phyloP scores from a whole-genome alignment of 805 yeast species.

The Candida pseudofarinosa region DNA sequence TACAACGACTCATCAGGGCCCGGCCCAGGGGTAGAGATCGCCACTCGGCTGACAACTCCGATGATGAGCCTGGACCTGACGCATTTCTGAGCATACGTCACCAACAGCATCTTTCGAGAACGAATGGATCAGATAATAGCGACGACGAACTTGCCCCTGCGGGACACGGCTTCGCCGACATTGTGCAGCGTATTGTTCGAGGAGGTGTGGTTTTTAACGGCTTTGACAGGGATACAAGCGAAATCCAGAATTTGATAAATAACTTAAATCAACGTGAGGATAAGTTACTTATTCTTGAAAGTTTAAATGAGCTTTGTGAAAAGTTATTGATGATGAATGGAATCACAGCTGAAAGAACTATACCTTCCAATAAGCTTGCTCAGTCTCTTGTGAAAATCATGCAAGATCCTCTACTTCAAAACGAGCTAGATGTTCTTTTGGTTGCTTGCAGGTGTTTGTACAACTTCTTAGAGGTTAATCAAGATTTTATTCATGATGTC shows the following conservation, averaged over 20 bases:
- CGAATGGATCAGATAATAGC: conserved; percentile 10
- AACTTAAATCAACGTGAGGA: conserved; percentile 47
- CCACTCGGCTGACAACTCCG: conserved; percentile 1
- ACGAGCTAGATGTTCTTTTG: conserved; percentile 74
- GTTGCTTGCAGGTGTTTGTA: conserved; percentile 81
- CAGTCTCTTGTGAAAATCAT: conserved; percentile 54
- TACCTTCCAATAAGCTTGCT: conserved; percentile 59
- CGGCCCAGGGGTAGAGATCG: conserved; percentile 7
- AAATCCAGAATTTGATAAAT: conserved; percentile 31
- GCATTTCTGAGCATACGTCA: not conserved
- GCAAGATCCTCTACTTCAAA: conserved; percentile 51
- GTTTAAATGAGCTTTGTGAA: conserved; percentile 61
- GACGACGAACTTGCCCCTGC: conserved; percentile 3
- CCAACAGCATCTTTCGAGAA: not conserved
- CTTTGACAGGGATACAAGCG: conserved; percentile 18
- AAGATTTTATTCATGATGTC: conserved; percentile 58
- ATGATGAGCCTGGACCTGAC: conserved; percentile 2
- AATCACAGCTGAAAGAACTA: conserved; percentile 53
- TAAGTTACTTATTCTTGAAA: conserved; percentile 58
- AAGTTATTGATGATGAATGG: conserved; percentile 66
- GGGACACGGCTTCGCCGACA: conserved; percentile 24
- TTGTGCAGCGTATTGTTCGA: conserved; percentile 31
- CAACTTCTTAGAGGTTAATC: conserved; percentile 72
- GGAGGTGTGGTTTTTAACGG: conserved; percentile 19
- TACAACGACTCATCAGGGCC: conserved; percentile 16